Conservation (phyloP, 1,284 basidiomycete genomes). For the Exsudoporus floridanus region DNA sequence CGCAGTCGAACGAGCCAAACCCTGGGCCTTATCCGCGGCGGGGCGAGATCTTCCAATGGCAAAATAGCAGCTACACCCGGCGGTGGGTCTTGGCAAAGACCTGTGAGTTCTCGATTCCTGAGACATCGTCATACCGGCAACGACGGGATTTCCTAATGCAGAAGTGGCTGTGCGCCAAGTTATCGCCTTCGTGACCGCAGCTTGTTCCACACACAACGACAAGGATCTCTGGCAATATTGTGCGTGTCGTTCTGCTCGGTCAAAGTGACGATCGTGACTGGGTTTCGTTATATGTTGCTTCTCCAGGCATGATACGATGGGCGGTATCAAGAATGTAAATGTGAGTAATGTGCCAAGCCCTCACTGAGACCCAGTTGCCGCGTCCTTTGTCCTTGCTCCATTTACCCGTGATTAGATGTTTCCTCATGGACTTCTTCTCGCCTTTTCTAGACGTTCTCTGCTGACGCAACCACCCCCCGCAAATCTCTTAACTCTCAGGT, state of each 20-base stretch:
- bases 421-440: conserved; percentile 12
- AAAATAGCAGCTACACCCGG: background rate
- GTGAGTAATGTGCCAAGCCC: conserved; percentile 26
- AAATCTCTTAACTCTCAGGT: conserved; percentile 31
- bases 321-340: conserved; percentile 27
- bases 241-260: conserved; percentile 7
- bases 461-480: conserved; percentile 32
- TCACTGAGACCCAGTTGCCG: conserved; percentile 19
- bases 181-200: background rate
- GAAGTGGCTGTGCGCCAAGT: background rate
- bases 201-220: conserved; percentile 7
- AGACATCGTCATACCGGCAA: background rate
- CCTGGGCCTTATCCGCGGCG: background rate
- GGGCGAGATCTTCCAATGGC: background rate
- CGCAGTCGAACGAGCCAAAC: background rate
- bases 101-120: background rate
- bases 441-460: conserved; percentile 29
- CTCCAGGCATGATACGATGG: conserved; percentile 24
- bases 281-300: background rate
- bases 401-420: conserved; percentile 4
- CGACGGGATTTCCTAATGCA: conserved; percentile 11
- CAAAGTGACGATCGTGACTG: background rate
- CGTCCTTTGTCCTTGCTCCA: conserved; percentile 5
- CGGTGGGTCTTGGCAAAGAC: background rate
- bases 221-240: background rate